Base-by-base conservation (phyloP, 2,329 filamentous ascomycete genomes). In the Aspergillus tanneri region DNA sequence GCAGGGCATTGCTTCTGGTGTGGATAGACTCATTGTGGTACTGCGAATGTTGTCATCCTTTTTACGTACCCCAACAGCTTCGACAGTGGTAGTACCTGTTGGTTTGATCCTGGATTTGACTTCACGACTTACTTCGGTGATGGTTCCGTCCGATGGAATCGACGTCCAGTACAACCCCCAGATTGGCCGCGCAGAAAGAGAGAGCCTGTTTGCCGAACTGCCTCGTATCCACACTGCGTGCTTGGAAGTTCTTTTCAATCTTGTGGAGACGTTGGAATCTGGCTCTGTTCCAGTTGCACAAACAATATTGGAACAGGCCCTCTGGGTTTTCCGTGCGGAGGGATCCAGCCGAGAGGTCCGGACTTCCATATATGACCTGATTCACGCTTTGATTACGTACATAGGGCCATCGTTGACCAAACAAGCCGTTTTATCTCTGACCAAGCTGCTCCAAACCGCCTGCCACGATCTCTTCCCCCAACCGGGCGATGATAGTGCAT, bases 141-240 rank as follows among this genome's bases (percentile, higher is more conserved):
- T 79, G 65, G 55, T 82, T 67, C 67, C 81, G 56, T 47, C 76
- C 59, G 57, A 70, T 40, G 55, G 76, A 62, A 63, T 72, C 66
- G 51, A 63, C 21, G 73, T 82, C n/a, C 81, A 85, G 51, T 76
- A 84, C 50, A 91, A 90, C 58, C 77, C 84, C 6, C 85, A 88
- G 53, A 82, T 93, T 53, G 79, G 84, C 24, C 82, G 86, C 52
- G 88, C 95, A 41, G 92, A 96, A 69, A 85, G 86, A 52, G 89
- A 95, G 44, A 82, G 85, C 36, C 77, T 96, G 3, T 91, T 87
- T 81, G 73, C 79, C 38, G 75, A 82, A 14, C 76, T 96, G 9
- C 88, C 91, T 4, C 76, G 80, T 8, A 80, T 96, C 30, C 90
- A 96, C 61, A 70, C 84, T 11, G 83, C 86, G 11, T 80, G 82